These are phyloP conservation scores for Brettanomyces sp. DNA, from an alignment of 805 yeast genomes.

Conservation along the genomic window DNA sequence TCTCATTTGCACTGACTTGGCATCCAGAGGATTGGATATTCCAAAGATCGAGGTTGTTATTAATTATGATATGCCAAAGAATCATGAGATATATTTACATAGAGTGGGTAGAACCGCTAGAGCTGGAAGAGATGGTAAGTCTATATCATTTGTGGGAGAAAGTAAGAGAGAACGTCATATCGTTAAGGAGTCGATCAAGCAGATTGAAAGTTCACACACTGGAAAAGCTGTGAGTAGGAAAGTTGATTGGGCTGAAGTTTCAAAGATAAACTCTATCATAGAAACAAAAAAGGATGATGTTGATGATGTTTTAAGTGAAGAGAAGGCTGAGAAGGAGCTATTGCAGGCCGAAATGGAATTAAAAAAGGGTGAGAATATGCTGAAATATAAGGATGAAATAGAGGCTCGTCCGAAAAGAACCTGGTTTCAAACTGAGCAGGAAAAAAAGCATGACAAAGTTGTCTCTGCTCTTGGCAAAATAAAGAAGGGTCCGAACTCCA, in stretches of 20 bases:
- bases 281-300: constrained; percentile 51
- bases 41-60: constrained; percentile 94
- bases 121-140: constrained; percentile 94
- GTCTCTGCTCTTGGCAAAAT: constrained; percentile 25
- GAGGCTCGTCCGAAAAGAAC: constrained; percentile 88
- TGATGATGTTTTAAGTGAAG: constrained; percentile 77
- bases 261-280: constrained; percentile 51
- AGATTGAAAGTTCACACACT: constrained; percentile 37
- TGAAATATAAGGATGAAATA: constrained; percentile 76
- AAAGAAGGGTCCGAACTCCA: constrained; percentile 51
- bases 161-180: constrained; percentile 75
- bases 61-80: constrained; percentile 92
- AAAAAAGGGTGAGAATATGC: constrained; percentile 72
- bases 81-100: constrained; percentile 85
- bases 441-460: constrained; percentile 36
- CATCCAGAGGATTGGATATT: constrained; percentile 98
- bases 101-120: constrained; percentile 99
- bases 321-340: constrained; percentile 79
- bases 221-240: constrained; percentile 77
- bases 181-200: constrained; percentile 82
- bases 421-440: constrained; percentile 74
- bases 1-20: constrained; percentile 91
- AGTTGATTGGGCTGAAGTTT: constrained; percentile 85
- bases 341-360: constrained; percentile 86
- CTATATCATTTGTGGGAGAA: constrained; percentile 93